Evolutionary conservation across 345 rosid species (phyloP), one percentile per base, ranked within the genome.

Genomic region (Zanthoxylum bungeanum): DNA sequence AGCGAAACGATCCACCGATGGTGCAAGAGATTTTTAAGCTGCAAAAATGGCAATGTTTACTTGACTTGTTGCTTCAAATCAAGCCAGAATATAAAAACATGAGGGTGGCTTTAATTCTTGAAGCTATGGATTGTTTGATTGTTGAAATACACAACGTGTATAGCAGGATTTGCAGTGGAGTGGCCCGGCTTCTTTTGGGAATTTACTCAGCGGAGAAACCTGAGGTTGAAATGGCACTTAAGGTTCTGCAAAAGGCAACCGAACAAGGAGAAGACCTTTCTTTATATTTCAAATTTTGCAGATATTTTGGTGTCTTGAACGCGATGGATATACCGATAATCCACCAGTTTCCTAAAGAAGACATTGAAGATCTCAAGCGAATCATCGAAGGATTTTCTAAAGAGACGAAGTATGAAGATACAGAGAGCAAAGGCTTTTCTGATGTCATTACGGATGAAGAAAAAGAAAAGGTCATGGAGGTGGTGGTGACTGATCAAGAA

Each of bases 81-180:
- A 88, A 80, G 71, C 97, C 97, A 2, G 47, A 51, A 25, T 82
- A 81, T 0, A 70, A 73, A 1, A 86, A 73, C 42, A 88, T 87
- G 93, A 77, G 49, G 67, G 72, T 71, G 40, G 52, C 40, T 22
- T 68, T 94, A 36, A 80, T 92, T 51, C 76, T 80, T 0, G 97
- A 90, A 68, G 97, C 95, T 22, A 86, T 94, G 97, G 92, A 88
- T 57, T 88, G 88, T 49, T 73, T 92, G 7, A 40, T 87, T 63
- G 80, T 76, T 10, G 97, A 94, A 80, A 81, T 88, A 12, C 69
- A 83, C 50, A 88, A 90, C 61, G 66, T 87, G 34, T 85, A 90
- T 62, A 80, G 87, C 77, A 79, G 81, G 72, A 89, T 92, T 11
- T 90, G 90, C 74, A 82, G 69, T 10, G 86, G 78, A 28, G 74